Conservation (phyloP, 495 filamentous ascomycete species). For the Immersiella caudata region DNA sequence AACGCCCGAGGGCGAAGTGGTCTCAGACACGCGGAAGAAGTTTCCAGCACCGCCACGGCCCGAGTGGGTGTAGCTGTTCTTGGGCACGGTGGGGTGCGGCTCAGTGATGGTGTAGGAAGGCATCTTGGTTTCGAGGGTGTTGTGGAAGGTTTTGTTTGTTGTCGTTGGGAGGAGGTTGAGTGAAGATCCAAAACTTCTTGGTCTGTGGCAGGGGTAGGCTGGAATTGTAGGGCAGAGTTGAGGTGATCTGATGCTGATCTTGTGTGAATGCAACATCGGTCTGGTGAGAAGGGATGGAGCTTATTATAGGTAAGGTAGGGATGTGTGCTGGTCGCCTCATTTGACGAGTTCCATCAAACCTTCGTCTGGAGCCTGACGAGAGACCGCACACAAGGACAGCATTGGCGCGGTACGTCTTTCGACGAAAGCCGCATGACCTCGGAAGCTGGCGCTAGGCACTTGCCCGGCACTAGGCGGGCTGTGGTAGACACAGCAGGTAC, state of each 20-base stretch:
- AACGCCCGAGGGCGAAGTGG: constrained; percentile 50
- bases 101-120: constrained; percentile 71
- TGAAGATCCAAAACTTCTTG: constrained; percentile 6
- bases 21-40: constrained; percentile 69
- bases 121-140: constrained; percentile 33
- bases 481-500: neutral
- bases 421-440: constrained; percentile 1
- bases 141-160: constrained; percentile 27
- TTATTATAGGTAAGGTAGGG: constrained; percentile 26
- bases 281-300: constrained; percentile 15
- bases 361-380: constrained; percentile 5
- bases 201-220: neutral
- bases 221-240: neutral
- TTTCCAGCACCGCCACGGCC: constrained; percentile 92
- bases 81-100: constrained; percentile 73
- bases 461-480: constrained; percentile 1
- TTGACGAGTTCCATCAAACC: neutral
- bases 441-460: neutral
- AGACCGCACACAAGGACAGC: neutral
- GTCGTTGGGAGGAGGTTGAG: constrained; percentile 10
- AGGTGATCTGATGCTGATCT: constrained; percentile 1
- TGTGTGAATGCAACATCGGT: constrained; percentile 1
- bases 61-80: constrained; percentile 67
- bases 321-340: neutral
- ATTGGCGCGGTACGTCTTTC: neutral